Base-by-base conservation (phyloP, 192 early-diverging fungal species). In the Chytriomyces sp. region DNA sequence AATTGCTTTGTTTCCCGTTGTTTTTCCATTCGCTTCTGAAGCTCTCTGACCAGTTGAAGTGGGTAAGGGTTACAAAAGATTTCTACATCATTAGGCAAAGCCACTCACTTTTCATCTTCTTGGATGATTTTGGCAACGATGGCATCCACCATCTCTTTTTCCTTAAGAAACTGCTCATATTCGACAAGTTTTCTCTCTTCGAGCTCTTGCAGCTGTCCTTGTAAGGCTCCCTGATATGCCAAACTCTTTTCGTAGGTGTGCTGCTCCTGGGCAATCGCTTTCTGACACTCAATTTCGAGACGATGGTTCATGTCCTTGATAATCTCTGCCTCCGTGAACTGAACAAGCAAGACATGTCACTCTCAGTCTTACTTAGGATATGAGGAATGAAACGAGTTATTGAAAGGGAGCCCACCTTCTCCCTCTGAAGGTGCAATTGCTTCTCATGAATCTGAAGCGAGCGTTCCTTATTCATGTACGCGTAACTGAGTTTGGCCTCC, bases 381-480 rank as follows among this genome's bases (percentile, higher is more conserved):
- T 7, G 56, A n/a, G 54, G 10, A 67, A 67, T 7, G 14, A 34
- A n/a, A 10, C 14, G 3, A 54, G 25, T n/a, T 49, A 49, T n/a
- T n/a, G 22, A 49, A 49, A 49, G 22, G n/a, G 5, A 0, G 33
- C 41, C 6, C 1, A 72, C 77, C 70, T 79, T 72, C 49, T 69
- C 72, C 39, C 54, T 53, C 59, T 81, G 63, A 28, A 56, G 39
- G 6, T 73, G 38, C 68, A 85, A 39, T 31, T 71, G 67, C 76
- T 81, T 85, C 52, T 87, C 78, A 73, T 87, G 76, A 31, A 84
- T 64, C 74, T 88, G 87, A 44, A 85, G 56, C 14, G 80, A 52
- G 25, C 87, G 72, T 66, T 87, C 85, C 62, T 88, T 85, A 74
- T 88, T 88, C 80, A 84, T 85, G 63, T 88, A 88, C 0, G 87